Percentiles rank a stretch among this genome's conserved stretches.
Evolutionary conservation across 2,329 filamentous ascomycete species (phyloP).

Genomic region (Pochonia chlamydosporia): DNA sequence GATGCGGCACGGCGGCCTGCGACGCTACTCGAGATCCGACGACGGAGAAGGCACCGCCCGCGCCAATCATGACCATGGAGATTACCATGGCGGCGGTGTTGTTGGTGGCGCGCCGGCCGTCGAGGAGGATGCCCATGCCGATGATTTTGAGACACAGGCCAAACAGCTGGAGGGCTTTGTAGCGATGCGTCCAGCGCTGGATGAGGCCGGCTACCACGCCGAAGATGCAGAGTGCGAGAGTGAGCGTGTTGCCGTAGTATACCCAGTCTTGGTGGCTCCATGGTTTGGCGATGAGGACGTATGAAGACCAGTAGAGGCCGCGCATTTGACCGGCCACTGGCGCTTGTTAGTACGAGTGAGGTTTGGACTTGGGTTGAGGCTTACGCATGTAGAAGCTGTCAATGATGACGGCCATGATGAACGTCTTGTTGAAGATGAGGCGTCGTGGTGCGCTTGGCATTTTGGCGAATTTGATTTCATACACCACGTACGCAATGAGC

Average conservation of each 20-base stretch:
- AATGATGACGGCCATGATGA: constrained; percentile 23
- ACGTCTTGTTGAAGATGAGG: constrained; percentile 23
- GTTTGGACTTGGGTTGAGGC: background rate
- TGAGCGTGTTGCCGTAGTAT: constrained; percentile 28
- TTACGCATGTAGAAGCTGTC: constrained; percentile 22
- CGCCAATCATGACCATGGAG: constrained; percentile 27
- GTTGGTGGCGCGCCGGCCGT: constrained; percentile 20
- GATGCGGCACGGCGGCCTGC: constrained; percentile 33
- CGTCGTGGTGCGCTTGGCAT: constrained; percentile 18
- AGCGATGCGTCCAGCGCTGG: constrained; percentile 30
- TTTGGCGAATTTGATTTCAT: constrained; percentile 32
- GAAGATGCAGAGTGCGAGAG: constrained; percentile 27
- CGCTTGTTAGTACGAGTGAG: constrained; percentile 1
- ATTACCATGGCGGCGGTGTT: constrained; percentile 27
- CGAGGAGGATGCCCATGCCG: constrained; percentile 29
- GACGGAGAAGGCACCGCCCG: constrained; percentile 28
- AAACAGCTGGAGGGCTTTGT: constrained; percentile 30
- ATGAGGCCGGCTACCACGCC: constrained; percentile 25
- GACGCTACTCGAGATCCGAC: constrained; percentile 30
- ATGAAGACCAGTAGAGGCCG: constrained; percentile 25
- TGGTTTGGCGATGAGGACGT: constrained; percentile 27
- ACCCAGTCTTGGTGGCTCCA: constrained; percentile 30
- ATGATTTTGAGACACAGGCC: constrained; percentile 29
- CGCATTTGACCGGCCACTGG: constrained; percentile 25
- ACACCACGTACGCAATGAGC: constrained; percentile 38